phyloP scores from a whole-genome alignment of 2,329 filamentous ascomycete species.

The Chaetomium olivaceum region DNA sequence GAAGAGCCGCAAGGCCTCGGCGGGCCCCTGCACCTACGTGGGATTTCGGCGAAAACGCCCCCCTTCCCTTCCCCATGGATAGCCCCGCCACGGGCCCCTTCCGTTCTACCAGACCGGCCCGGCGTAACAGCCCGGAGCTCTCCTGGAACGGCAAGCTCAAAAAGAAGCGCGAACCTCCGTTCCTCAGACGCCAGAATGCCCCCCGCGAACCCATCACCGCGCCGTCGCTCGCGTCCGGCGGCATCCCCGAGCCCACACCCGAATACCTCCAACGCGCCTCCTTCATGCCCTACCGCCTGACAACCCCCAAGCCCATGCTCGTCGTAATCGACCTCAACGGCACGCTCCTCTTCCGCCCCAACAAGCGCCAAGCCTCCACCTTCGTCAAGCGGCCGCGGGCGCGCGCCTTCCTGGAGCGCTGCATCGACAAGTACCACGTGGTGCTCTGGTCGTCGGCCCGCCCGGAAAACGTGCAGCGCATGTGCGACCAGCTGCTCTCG shows the following conservation, averaged over 20 bases:
- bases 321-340: slow-evolving; percentile 93
- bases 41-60: background rate
- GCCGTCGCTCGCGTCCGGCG: slow-evolving; percentile 50
- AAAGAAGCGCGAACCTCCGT: background rate
- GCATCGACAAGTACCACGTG: slow-evolving; percentile 72
- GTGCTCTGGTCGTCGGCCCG: slow-evolving; percentile 90
- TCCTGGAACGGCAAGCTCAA: background rate
- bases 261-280: slow-evolving; percentile 62
- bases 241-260: slow-evolving; percentile 60
- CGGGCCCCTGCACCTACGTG: background rate
- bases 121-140: background rate
- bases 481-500: slow-evolving; percentile 67
- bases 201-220: slow-evolving; percentile 32
- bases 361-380: slow-evolving; percentile 42
- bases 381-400: slow-evolving; percentile 71
- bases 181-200: no score
- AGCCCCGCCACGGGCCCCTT: slow-evolving; percentile 5
- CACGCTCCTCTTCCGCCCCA: slow-evolving; percentile 75
- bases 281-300: slow-evolving; percentile 44
- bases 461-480: slow-evolving; percentile 67
- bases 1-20: background rate
- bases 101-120: background rate
- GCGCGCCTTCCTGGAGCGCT: slow-evolving; percentile 67
- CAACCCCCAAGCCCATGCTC: slow-evolving; percentile 63
- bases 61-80: slow-evolving; percentile 5